Conservation (phyloP, 306 rosid genomes). For the Fragaria ananassa region DNA sequence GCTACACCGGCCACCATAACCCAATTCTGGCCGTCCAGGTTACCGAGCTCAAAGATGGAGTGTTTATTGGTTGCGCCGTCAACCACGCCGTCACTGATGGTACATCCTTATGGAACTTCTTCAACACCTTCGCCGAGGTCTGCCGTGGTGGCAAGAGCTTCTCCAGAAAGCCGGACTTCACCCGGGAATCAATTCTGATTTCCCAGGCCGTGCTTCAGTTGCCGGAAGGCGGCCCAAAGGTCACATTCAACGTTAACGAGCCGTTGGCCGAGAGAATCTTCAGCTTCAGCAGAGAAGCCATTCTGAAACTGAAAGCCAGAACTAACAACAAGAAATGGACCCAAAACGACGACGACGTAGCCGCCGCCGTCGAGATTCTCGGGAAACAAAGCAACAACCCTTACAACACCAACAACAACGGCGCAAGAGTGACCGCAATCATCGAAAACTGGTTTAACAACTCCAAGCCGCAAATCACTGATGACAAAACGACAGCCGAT, state of each 20-base stretch:
- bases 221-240: slow-evolving; percentile 65
- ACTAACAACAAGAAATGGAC: slow-evolving; percentile 30
- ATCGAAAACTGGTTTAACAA: slow-evolving; percentile 46
- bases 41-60: slow-evolving; percentile 67
- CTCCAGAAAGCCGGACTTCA: slow-evolving; percentile 53
- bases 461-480: not conserved
- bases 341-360: slow-evolving; percentile 2
- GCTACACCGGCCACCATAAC: slow-evolving; percentile 60
- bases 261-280: slow-evolving; percentile 66
- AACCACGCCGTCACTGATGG: slow-evolving; percentile 84
- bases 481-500: slow-evolving; percentile 19
- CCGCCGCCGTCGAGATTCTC: slow-evolving; percentile 37
- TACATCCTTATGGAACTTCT: slow-evolving; percentile 94
- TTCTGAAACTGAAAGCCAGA: slow-evolving; percentile 52
- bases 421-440: slow-evolving; percentile 29
- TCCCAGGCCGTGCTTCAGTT: slow-evolving; percentile 59
- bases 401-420: slow-evolving; percentile 12
- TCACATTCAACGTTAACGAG: slow-evolving; percentile 54
- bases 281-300: slow-evolving; percentile 67
- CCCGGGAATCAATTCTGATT: slow-evolving; percentile 44
- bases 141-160: slow-evolving; percentile 32
- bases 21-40: slow-evolving; percentile 73
- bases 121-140: slow-evolving; percentile 73
- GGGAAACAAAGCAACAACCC: slow-evolving; percentile 54
- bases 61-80: slow-evolving; percentile 70